phyloP scores from a whole-genome alignment of 495 filamentous ascomycete species.

The Aspergillus leporis region DNA sequence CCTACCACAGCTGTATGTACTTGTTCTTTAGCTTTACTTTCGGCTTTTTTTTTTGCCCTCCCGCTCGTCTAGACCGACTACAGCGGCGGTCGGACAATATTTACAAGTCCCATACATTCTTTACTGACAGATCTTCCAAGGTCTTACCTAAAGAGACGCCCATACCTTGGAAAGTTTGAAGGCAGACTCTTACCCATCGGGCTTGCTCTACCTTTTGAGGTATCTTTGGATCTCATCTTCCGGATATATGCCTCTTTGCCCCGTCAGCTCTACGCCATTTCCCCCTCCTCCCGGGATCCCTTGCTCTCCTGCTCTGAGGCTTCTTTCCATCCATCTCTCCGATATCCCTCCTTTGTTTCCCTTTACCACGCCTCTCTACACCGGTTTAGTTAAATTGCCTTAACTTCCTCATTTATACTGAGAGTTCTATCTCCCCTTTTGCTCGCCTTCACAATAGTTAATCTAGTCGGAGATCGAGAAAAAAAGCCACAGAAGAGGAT shows the following conservation, averaged over 20 bases:
- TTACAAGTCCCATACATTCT: too few relatives aligned
- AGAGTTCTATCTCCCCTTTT: neutral
- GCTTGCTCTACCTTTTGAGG: neutral
- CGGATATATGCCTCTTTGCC: neutral
- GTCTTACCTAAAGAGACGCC: too few relatives aligned
- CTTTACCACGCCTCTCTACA: neutral
- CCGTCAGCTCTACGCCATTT: neutral
- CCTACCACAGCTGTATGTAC: too few relatives aligned
- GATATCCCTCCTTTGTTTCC: neutral
- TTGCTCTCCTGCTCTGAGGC: neutral
- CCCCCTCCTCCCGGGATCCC: neutral
- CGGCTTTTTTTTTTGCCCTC: too few relatives aligned
- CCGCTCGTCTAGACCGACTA: too few relatives aligned
- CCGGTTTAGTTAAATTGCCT: neutral
- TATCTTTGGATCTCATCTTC: neutral
- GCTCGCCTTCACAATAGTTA: neutral
- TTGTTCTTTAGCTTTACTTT: too few relatives aligned
- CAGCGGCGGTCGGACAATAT: too few relatives aligned
- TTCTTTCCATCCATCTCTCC: neutral
- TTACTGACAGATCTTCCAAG: too few relatives aligned
- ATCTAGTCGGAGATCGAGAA: neutral
- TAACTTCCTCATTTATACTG: neutral
- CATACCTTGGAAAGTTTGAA: too few relatives aligned
- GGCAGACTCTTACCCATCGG: too few relatives aligned
- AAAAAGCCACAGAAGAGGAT: neutral